Evolutionary conservation across 345 rosid species (phyloP), one percentile per base, ranked within the genome.

Genomic region (Hevea brasiliensis): DNA sequence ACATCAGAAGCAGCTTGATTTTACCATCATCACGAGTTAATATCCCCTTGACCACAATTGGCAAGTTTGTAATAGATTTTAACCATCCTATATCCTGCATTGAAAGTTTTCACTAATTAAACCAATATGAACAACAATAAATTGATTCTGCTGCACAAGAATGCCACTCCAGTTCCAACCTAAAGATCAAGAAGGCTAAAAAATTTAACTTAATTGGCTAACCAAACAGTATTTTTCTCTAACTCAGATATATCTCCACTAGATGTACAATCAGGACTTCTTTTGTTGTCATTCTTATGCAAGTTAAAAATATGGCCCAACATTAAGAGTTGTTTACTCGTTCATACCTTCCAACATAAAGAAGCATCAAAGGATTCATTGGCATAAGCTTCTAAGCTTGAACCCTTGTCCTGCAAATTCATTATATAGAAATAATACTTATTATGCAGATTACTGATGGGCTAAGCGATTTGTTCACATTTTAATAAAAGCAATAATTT

Each of bases 1-100:
- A 70, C 59, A 67, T 14, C 62, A 26, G 32, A 79, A 59, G 48
- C 71, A 35, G 68, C 68, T 50, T 71, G 57, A 65, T 69, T 76
- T 81, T 85, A 89, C 94, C 97, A 67, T 94, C 98, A 87, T 91
- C 96, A 41, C 58, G 77, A 32, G 96, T 90, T 76, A 93, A 92
- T 42, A 90, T 57, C 27, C 94, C 98, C 79, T 93, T 90, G 71
- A 93, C 57, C 68, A 90, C 69, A 64, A 94, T 76, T 0, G 94
- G 98, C 85, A 94, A 85, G 48, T 77, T 83, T 66, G 98, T 89
- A 55, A 87, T 85, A 61, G 96, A 94, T 82, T 77, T 87, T 76
- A 94, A 80, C 96, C 96, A 92, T 69, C 77, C 86, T 15, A 91
- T 66, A 74, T 94, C 96, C 97, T 94, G 84, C 79, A 67, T 74